Conservation (phyloP, 2,329 filamentous ascomycete genomes). For the Penicillium sp. region DNA sequence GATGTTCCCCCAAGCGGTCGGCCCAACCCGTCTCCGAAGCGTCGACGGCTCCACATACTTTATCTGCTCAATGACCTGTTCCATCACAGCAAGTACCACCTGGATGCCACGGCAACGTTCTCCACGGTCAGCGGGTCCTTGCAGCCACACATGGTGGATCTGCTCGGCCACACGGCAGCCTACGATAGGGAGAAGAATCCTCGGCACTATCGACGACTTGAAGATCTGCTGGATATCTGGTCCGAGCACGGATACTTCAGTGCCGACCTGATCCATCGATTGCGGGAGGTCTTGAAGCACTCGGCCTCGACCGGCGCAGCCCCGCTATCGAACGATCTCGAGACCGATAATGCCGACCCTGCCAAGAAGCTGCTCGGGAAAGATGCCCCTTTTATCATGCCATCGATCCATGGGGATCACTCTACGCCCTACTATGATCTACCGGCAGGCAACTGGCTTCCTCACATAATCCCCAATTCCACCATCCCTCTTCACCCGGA, state of each 20-base stretch:
- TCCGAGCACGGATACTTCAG: slow-evolving; percentile 64
- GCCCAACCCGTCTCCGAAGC: slow-evolving; percentile 56
- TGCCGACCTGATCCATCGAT: slow-evolving; percentile 52
- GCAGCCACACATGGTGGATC: slow-evolving; percentile 59
- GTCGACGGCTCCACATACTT: slow-evolving; percentile 71
- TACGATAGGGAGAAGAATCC: slow-evolving; percentile 58
- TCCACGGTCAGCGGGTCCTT: slow-evolving; percentile 56
- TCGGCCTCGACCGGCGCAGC: slow-evolving; percentile 36
- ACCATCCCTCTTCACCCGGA: slow-evolving; percentile 70
- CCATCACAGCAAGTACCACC: slow-evolving; percentile 63
- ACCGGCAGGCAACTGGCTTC: slow-evolving; percentile 77
- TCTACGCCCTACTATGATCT: slow-evolving; percentile 76
- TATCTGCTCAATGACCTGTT: slow-evolving; percentile 78
- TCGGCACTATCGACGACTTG: slow-evolving; percentile 66
- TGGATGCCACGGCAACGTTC: slow-evolving; percentile 44
- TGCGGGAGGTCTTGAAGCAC: slow-evolving; percentile 60
- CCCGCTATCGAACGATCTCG: slow-evolving; percentile 29
- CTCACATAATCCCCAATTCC: slow-evolving; percentile 74
- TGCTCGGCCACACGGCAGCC: slow-evolving; percentile 59
- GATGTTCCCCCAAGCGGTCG: slow-evolving; percentile 27
- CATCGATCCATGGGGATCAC: slow-evolving; percentile 72
- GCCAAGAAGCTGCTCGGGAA: slow-evolving; percentile 45
- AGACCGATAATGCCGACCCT: slow-evolving; percentile 30
- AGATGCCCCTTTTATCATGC: slow-evolving; percentile 67
- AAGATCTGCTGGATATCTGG: slow-evolving; percentile 69